Conservation (phyloP, 768 basidiomycete genomes). For the Tulasnella sp. region DNA sequence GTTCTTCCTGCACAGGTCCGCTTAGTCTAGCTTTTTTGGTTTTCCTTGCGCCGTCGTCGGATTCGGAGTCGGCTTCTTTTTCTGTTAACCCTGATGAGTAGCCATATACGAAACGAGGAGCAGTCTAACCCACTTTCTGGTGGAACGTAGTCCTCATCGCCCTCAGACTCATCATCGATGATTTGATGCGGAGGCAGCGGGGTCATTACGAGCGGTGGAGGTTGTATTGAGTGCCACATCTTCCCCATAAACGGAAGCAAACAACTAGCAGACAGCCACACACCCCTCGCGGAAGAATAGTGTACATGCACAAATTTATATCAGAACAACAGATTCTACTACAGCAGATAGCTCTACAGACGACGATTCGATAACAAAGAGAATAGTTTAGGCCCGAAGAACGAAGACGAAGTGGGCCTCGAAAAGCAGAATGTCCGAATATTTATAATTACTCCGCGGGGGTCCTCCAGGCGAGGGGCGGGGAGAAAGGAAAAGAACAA, state of each 20-base stretch:
- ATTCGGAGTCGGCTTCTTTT: background rate
- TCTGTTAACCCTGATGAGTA: background rate
- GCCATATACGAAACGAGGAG: background rate
- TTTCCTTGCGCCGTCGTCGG: conserved; percentile 3
- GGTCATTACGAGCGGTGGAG: background rate
- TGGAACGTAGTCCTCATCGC: conserved; percentile 26
- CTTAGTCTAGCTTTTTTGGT: conserved; percentile 10
- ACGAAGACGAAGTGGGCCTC: background rate
- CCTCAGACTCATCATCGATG: conserved; percentile 9
- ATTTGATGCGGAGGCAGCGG: background rate
- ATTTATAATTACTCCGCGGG: background rate
- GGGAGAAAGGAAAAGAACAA: background rate
- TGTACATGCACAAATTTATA: conserved; percentile 6
- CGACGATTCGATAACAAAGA: background rate
- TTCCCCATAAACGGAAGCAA: background rate
- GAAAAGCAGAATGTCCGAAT: background rate
- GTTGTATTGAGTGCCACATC: background rate
- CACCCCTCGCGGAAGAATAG: background rate
- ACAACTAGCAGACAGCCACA: background rate
- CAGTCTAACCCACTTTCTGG: background rate
- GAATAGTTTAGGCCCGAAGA: background rate
- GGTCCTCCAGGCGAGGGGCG: background rate
- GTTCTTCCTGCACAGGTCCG: background rate
- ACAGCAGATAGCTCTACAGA: background rate
- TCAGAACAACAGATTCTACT: background rate